Conservation (phyloP, 2,329 filamentous ascomycete species). For the Colletotrichum lindemuthianum region DNA sequence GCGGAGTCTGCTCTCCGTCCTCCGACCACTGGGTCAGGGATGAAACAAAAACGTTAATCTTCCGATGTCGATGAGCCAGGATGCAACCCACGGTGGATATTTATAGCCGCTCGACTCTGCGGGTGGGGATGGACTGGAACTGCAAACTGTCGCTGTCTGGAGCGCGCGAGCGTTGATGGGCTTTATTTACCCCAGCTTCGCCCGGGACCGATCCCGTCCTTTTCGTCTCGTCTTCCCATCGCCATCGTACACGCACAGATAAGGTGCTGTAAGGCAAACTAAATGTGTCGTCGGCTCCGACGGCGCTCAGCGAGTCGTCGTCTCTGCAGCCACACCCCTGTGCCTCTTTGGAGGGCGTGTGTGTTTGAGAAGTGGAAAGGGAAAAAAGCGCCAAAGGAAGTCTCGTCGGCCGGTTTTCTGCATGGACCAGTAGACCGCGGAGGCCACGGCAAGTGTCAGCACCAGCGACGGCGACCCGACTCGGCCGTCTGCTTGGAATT, state of each 20-base stretch:
- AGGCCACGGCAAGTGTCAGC: background rate
- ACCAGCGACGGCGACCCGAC: constrained; percentile 8
- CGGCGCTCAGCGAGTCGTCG: constrained; percentile 18
- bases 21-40: constrained; percentile 28
- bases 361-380: constrained; percentile 7
- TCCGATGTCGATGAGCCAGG: constrained; percentile 35
- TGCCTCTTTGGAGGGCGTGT: constrained; percentile 12
- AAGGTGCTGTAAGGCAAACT: constrained; percentile 17
- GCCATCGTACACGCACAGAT: constrained; percentile 11
- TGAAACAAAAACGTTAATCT: constrained; percentile 37
- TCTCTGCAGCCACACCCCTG: constrained; percentile 3
- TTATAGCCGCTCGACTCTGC: constrained; percentile 33
- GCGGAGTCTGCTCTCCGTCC: constrained; percentile 27
- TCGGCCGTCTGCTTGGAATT: constrained; percentile 14
- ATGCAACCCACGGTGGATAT: constrained; percentile 33
- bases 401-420: constrained; percentile 6
- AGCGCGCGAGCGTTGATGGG: constrained; percentile 7
- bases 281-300: constrained; percentile 30
- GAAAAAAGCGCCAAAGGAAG: constrained; percentile 14
- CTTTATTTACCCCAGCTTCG: constrained; percentile 34
- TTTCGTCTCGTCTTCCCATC: constrained; percentile 27
- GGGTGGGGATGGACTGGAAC: constrained; percentile 8
- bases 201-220: constrained; percentile 29
- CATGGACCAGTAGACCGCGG: constrained; percentile 10
- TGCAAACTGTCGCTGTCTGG: constrained; percentile 2